phyloP scores from a whole-genome alignment of 1,284 basidiomycete genomes.

The Papiliotrema laurentii region DNA sequence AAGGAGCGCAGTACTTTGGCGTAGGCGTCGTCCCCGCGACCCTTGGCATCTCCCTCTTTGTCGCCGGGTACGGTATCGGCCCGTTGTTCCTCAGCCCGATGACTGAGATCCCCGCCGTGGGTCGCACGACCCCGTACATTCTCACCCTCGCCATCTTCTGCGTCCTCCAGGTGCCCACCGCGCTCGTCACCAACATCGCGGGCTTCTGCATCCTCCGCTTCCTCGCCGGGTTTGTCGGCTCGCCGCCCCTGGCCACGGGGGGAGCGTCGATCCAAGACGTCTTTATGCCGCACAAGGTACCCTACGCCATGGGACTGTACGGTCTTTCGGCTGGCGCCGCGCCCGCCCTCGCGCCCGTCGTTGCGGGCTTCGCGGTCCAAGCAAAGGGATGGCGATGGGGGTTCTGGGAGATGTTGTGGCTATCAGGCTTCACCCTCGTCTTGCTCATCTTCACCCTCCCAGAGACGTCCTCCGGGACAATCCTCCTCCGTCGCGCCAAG shows the following conservation, averaged over 20 bases:
- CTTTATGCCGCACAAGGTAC: slow-evolving; percentile 20
- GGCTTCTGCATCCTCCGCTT: slow-evolving; percentile 43
- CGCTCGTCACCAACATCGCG: slow-evolving; percentile 36
- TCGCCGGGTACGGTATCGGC: slow-evolving; percentile 30
- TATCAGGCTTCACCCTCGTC: slow-evolving; percentile 30
- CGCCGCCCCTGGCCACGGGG: slow-evolving; percentile 39
- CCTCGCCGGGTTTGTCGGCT: slow-evolving; percentile 43
- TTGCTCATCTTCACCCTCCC: slow-evolving; percentile 36
- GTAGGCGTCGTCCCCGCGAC: slow-evolving; percentile 18
- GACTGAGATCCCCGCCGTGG: slow-evolving; percentile 34
- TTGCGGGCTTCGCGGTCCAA: slow-evolving; percentile 30
- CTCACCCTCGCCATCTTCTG: slow-evolving; percentile 40
- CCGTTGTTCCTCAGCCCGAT: slow-evolving; percentile 33
- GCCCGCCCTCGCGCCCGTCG: slow-evolving; percentile 31
- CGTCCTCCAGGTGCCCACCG: slow-evolving; percentile 40
- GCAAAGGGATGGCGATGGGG: slow-evolving; percentile 42
- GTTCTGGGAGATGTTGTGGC: slow-evolving; percentile 43
- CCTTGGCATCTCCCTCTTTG: slow-evolving; percentile 28
- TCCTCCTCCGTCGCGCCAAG: slow-evolving; percentile 42
- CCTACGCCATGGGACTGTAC: slow-evolving; percentile 29
- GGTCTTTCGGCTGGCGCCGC: slow-evolving; percentile 23
- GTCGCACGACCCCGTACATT: slow-evolving; percentile 39
- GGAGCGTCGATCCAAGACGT: slow-evolving; percentile 31
- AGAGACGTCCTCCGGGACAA: slow-evolving; percentile 43
- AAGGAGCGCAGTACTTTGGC: slow-evolving; percentile 21